phyloP scores from a whole-genome alignment of 352 stramenopile species.

The Thalassiosira exigua region DNA sequence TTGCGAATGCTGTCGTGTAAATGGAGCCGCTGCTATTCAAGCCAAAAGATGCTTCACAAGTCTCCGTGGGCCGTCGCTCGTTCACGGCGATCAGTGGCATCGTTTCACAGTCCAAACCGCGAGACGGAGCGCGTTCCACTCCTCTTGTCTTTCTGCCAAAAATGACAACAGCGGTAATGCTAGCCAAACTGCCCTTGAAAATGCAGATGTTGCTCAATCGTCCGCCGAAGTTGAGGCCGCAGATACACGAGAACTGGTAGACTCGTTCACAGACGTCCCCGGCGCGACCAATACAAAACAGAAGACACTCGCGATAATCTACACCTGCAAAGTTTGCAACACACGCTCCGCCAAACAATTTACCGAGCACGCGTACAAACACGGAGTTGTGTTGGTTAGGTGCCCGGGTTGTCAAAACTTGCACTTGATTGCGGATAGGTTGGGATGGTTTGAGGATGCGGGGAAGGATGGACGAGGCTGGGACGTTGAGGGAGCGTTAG shows the following conservation, averaged over 20 bases:
- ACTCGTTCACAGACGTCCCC: constrained; percentile 70
- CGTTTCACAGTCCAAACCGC: too few species aligned
- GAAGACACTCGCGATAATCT: constrained; percentile 97
- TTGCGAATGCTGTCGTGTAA: too few species aligned
- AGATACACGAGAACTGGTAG: constrained; percentile 6
- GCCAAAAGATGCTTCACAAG: too few species aligned
- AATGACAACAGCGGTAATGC: too few species aligned
- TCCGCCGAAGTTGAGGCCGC: too few species aligned
- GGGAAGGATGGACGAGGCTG: constrained; percentile 60
- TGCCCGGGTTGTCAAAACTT: constrained; percentile 97
- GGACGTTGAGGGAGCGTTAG: constrained; percentile 72
- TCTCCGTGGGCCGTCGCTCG: too few species aligned
- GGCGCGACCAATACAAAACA: constrained; percentile 86
- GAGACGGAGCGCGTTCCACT: too few species aligned
- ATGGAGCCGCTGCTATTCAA: too few species aligned
- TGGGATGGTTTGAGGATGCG: constrained; percentile 77
- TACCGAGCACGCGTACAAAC: constrained; percentile 94
- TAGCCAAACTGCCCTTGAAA: too few species aligned
- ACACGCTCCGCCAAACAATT: constrained; percentile 97
- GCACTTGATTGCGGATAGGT: constrained; percentile 96
- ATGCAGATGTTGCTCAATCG: too few species aligned
- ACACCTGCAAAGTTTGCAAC: constrained; percentile 98
- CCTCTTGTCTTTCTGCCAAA: too few species aligned
- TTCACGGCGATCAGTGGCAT: too few species aligned
- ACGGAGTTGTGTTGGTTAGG: constrained; percentile 96